Conservation (phyloP, 2,329 filamentous ascomycete species). For the Geosmithia flava region DNA sequence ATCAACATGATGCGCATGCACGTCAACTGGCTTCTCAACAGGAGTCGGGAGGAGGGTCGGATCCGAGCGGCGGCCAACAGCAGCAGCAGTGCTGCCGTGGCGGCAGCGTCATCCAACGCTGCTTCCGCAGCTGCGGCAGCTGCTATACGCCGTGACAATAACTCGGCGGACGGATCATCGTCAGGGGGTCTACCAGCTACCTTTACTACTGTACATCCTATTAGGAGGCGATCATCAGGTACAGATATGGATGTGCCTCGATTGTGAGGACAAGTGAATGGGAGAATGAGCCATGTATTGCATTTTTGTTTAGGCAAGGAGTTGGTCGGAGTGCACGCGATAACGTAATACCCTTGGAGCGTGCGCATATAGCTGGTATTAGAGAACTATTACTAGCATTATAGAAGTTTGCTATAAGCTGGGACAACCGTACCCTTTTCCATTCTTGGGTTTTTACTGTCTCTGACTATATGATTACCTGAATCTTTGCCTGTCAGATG, state of each 20-base stretch:
- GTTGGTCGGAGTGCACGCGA: too few relatives aligned
- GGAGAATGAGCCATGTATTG: neutral
- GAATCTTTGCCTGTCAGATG: too few relatives aligned
- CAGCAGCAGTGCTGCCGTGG: neutral
- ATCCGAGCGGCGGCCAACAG: conserved; percentile 23
- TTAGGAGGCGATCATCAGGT: conserved; percentile 23
- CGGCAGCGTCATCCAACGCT: neutral
- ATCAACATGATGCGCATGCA: conserved; percentile 47
- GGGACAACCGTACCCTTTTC: too few relatives aligned
- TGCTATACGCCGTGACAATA: neutral
- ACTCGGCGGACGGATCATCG: neutral
- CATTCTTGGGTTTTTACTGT: too few relatives aligned
- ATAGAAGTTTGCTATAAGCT: too few relatives aligned
- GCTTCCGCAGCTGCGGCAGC: neutral
- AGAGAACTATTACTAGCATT: too few relatives aligned
- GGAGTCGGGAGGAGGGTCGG: conserved; percentile 33
- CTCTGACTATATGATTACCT: too few relatives aligned
- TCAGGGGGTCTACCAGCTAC: conserved; percentile 5
- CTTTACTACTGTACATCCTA: conserved; percentile 12
- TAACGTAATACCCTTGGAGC: too few relatives aligned
- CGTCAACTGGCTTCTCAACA: conserved; percentile 44
- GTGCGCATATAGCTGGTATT: too few relatives aligned
- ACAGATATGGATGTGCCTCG: conserved; percentile 24
- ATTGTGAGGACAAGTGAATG: neutral
- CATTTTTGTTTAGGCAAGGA: too few relatives aligned